Base-by-base conservation (phyloP, 1,284 basidiomycete genomes). In the Amylostereum areolatum region DNA sequence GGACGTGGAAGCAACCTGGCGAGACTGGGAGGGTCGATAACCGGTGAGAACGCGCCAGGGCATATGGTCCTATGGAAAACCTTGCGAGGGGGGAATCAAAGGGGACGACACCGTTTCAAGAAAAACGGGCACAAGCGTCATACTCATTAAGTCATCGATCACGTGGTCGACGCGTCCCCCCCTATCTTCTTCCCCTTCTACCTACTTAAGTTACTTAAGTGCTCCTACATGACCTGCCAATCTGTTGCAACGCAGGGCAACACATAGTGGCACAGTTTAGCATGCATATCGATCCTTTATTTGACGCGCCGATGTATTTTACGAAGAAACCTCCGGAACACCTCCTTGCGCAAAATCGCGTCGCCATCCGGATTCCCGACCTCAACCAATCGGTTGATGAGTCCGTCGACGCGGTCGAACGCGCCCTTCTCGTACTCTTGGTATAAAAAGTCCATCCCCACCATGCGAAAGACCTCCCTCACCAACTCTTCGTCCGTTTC, bases 261-360 rank as follows among this genome's bases (percentile, higher is more conserved):
- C 18, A 18, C 1, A 18, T 18, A 1, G 18, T 11, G 9, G 18
- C 27, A 35, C 25, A n/a, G 32, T 18, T 1, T 18, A 18, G n/a
- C n/a, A 42, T 31, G 43, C 28, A 9, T 27, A 27, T 8, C 3
- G n/a, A 12, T 29, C 24, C 18, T 48, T 46, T 57, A 93, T 76
- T 91, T 92, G 62, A 77, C 80, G 59, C 90, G 74, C 76, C 89
- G 88, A 73, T 95, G 93, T 45, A 96, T 93, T 76, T 96, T 97
- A 41, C 78, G 76, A 62, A 97, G 72, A 75, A 97, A 97, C 60
- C 78, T 81, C 59, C 72, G 77, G 70, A 96, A 95, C 50, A 96
- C 84, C 59, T 89, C 82, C 58, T 80, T 74, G 74, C 85, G 90
- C 61, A 96, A 68, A 9, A 80, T 80, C 3, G 73, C 75, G 45